Evolutionary conservation across 1,284 basidiomycete genomes (phyloP).

Genomic region (Trichosporon faecale): DNA sequence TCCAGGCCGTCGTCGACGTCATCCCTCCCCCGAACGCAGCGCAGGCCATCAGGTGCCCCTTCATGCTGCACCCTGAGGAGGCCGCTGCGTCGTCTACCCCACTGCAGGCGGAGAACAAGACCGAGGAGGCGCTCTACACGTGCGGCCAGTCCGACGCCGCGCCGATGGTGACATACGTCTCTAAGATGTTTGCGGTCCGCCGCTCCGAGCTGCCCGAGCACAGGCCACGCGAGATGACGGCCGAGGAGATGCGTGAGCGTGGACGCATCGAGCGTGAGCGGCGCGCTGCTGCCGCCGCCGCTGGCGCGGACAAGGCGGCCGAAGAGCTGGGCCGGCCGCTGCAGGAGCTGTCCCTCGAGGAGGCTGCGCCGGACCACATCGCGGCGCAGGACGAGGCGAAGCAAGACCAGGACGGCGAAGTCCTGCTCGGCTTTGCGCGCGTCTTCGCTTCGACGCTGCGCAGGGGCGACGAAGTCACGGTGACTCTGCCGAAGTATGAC

Average conservation of each 20-base stretch:
- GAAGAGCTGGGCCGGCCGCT: constrained; percentile 34
- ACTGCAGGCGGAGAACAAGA: constrained; percentile 64
- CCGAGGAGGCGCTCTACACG: constrained; percentile 77
- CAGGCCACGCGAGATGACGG: constrained; percentile 71
- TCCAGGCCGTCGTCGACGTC: constrained; percentile 87
- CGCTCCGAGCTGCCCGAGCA: constrained; percentile 78
- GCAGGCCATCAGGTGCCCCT: constrained; percentile 79
- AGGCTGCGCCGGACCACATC: constrained; percentile 27
- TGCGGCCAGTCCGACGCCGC: constrained; percentile 64
- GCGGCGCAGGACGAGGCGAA: constrained; percentile 12
- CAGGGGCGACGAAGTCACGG: constrained; percentile 65
- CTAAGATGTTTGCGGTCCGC: constrained; percentile 96
- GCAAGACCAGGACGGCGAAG: constrained; percentile 54
- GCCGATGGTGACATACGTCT: constrained; percentile 80
- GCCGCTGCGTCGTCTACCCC: constrained; percentile 38
- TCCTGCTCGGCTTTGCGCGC: constrained; percentile 85
- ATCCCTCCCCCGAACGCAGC: constrained; percentile 82
- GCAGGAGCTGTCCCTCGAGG: constrained; percentile 31
- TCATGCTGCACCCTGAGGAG: constrained; percentile 84
- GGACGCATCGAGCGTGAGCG: constrained; percentile 65
- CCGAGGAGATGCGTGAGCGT: constrained; percentile 77
- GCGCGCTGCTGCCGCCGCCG: constrained; percentile 49
- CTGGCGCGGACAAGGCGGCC: constrained; percentile 29
- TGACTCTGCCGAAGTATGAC: constrained; percentile 86
- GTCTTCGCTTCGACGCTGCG: constrained; percentile 85